Base-by-base conservation (phyloP, 495 filamentous ascomycete genomes). In the Hypomontagnella submonticulosa region DNA sequence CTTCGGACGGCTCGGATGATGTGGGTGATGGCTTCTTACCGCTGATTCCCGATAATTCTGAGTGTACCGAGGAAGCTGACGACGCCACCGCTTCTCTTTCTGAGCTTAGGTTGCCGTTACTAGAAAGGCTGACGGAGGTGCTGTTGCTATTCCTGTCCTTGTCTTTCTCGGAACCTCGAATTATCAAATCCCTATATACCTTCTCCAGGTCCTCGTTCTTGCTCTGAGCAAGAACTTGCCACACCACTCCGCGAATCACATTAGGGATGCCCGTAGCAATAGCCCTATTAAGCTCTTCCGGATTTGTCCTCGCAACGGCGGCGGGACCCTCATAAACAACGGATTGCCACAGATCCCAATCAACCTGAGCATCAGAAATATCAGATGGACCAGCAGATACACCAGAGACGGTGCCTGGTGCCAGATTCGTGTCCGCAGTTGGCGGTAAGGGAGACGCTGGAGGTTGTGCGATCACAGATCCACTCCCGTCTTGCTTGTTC, bases 281-380 rank as follows among this genome's bases (percentile, higher is more conserved):
- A 8, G 95, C 93, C 57, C 84, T 85, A 71, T 92, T 96, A 53
- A 99, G 77, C 69, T 97, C 93, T 55, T 93, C 90, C 3, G 93
- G 84, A 67, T 90, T 96, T 27, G 91, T 90, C 37, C 91, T 83
- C 23, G 90, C 90, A 59, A 97, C 88, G 7, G 92, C 93, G 32
- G 89, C 87, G 9, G 92, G 90, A 1, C 96, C 95, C 79, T 96
- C 89, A 65, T 97, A 92, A 30, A 99, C 95, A 1, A 99, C 90
- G 13, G 90, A 81, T 76, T 99, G 93, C 95, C 95, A 99, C 15
- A 99, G 77, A 75, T 98, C 96, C 95, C 95, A 99, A 71, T 99
- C 92, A 11, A 99, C 92, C 6, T 84, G 80, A 4, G 83, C 81
- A 63, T 93, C 90, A 2, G 76, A 79, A 69, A 83, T 80, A 12